A percentile compares a stretch with the other conserved stretches of the same genome.
Conservation (phyloP, 1,139 yeast species). For the Williopsis jadinii region DNA sequence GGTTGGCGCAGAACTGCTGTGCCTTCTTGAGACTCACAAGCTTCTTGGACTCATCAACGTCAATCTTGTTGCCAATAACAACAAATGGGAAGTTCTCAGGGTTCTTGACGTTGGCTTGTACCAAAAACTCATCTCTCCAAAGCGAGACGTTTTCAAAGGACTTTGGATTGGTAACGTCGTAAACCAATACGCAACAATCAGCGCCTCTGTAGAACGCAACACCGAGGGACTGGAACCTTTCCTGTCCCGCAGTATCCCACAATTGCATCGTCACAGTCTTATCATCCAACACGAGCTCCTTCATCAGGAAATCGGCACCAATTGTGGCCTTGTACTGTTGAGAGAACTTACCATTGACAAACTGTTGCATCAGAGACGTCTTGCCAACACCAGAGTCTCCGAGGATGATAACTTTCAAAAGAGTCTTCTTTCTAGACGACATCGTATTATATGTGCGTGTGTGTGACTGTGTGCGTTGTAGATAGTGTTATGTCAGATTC, state of each 20-base stretch:
- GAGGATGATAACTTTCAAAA: constrained; percentile 86
- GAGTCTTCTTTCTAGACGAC: constrained; percentile 82
- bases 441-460: constrained; percentile 26
- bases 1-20: constrained; percentile 72
- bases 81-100: constrained; percentile 96
- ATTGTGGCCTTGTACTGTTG: constrained; percentile 97
- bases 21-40: constrained; percentile 80
- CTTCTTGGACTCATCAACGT: constrained; percentile 86
- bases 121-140: constrained; percentile 93
- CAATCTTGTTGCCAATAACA: constrained; percentile 90
- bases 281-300: constrained; percentile 80
- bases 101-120: constrained; percentile 87
- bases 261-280: constrained; percentile 79
- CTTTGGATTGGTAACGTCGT: constrained; percentile 89
- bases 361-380: constrained; percentile 93
- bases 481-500: no score
- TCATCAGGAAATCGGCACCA: constrained; percentile 94
- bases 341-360: constrained; percentile 89
- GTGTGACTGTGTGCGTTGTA: no score
- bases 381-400: constrained; percentile 99
- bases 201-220: constrained; percentile 98
- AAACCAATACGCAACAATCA: constrained; percentile 94
- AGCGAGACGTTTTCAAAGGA: constrained; percentile 83
- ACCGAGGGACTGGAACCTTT: constrained; percentile 91
- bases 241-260: constrained; percentile 99